Conservation (phyloP, 1,139 yeast species). For the Pichia sp. region DNA sequence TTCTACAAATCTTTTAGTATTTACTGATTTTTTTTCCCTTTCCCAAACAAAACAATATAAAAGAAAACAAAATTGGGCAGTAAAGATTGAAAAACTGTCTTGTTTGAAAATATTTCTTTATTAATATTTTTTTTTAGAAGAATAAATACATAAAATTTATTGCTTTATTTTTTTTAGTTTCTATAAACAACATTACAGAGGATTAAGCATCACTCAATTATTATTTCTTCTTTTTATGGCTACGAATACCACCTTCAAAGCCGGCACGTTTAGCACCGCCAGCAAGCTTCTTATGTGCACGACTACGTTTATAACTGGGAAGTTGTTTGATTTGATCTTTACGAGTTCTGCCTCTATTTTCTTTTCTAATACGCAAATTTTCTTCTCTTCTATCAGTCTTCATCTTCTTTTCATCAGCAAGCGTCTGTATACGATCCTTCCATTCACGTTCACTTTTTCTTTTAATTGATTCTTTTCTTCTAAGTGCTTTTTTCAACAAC, state of each 20-base stretch:
- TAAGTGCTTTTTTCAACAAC: slow-evolving; percentile 76
- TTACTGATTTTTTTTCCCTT: no score
- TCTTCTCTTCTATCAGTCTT: slow-evolving; percentile 84
- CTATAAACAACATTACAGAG: no score
- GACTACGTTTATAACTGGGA: slow-evolving; percentile 53
- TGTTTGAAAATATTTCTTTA: no score
- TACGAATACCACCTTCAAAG: slow-evolving; percentile 41
- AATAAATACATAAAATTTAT: no score
- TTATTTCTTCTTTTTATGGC: slow-evolving; percentile 13
- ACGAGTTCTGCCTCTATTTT: slow-evolving; percentile 67
- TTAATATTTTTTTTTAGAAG: no score
- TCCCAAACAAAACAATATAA: no score
- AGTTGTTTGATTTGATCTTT: slow-evolving; percentile 62
- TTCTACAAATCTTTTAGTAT: no score
- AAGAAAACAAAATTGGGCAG: no score
- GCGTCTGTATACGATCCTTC: slow-evolving; percentile 78
- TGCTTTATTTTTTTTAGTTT: no score
- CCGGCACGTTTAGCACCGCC: slow-evolving; percentile 53
- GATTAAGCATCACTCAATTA: no score
- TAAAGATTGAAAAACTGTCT: no score
- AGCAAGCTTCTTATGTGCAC: slow-evolving; percentile 15
- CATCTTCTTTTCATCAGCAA: slow-evolving; percentile 66
- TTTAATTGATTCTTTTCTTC: slow-evolving; percentile 73
- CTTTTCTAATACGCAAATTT: slow-evolving; percentile 74
- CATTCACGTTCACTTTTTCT: slow-evolving; percentile 79